Base-by-base conservation (phyloP, 2,329 filamentous ascomycete genomes). In the Sarocladiaceae sp. region DNA sequence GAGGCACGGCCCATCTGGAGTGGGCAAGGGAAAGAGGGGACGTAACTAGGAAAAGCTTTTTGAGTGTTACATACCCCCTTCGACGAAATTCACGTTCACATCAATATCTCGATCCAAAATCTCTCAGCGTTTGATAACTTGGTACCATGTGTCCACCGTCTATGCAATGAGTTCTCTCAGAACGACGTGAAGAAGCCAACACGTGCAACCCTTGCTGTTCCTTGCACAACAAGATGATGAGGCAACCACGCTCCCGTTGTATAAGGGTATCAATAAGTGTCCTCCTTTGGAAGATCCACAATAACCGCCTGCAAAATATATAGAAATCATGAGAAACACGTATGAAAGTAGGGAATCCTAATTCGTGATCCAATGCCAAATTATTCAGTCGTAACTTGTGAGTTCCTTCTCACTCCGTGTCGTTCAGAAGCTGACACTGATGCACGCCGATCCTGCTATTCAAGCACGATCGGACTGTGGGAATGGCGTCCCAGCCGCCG, bases 1-100 rank as follows among this genome's bases (percentile, higher is more conserved):
- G 62, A 64, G 63, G 51, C 63, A 66, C 39, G 70, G 69, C 4
- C 53, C 63, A 29, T 59, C 62, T 1, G 52, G 50, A 3, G 54
- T 54, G 10, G 64, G 66, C 43, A 62, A 73, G n/a, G 65, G 61
- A 43, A 73, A 73, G 58, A 43, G 40, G n/a, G 40, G 40, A 43
- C 26, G 40, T n/a, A 29, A 29, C 20, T 41, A 41, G n/a, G 15
- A 16, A 15, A 24, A 18, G 12, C 4, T 11, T 13, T 11, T 4
- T 11, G 9, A 39, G 34, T 39, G 16, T 24, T 7, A 18, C 21
- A 41, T 41, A 41, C 37, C 37, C 33, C 23, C 23, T 23, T 39
- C 12, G 7, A 23, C 9, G 34, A 39, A 39, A 16, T 7, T 11
- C 11, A 26, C 11, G 20, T 39, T 39, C 18, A n/a, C n/a, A n/a